Evolutionary conservation across 257 asterid genomes (phyloP).

Genomic region (Nicotiana attenuata): DNA sequence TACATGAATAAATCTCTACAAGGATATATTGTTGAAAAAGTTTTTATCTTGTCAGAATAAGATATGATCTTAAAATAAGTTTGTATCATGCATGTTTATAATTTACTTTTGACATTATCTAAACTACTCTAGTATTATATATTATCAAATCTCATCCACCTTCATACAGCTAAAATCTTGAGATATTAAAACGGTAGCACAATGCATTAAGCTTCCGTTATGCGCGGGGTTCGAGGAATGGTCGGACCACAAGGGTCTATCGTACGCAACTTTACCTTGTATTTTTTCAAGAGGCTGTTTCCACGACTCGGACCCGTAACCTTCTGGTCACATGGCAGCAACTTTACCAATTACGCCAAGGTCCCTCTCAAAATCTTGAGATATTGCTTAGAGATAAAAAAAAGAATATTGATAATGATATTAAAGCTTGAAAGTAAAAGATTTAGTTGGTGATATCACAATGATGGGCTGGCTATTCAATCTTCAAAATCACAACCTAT

Average conservation of each 20-base stretch:
- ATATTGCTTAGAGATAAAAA: background rate
- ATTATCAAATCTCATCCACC: background rate
- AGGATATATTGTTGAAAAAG: background rate
- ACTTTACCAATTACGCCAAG: no score
- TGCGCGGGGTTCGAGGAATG: no score
- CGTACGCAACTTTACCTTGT: no score
- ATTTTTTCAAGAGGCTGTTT: no score
- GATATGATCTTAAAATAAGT: background rate
- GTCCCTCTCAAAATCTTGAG: background rate
- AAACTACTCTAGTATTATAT: background rate
- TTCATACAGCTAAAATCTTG: background rate
- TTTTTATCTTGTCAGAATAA: background rate
- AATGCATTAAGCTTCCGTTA: no score
- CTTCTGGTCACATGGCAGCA: no score
- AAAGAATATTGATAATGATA: background rate
- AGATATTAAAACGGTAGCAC: no score
- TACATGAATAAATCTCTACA: background rate
- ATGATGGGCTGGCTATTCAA: background rate
- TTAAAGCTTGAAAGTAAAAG: background rate
- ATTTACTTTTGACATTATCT: background rate
- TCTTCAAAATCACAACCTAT: background rate
- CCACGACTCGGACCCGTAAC: no score
- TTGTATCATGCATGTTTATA: background rate
- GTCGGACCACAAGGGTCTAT: no score
- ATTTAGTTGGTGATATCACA: background rate